Evolutionary conservation across 106 monocot species (phyloP), one percentile per base, ranked within the genome.

Genomic region (Allium fistulosum): DNA sequence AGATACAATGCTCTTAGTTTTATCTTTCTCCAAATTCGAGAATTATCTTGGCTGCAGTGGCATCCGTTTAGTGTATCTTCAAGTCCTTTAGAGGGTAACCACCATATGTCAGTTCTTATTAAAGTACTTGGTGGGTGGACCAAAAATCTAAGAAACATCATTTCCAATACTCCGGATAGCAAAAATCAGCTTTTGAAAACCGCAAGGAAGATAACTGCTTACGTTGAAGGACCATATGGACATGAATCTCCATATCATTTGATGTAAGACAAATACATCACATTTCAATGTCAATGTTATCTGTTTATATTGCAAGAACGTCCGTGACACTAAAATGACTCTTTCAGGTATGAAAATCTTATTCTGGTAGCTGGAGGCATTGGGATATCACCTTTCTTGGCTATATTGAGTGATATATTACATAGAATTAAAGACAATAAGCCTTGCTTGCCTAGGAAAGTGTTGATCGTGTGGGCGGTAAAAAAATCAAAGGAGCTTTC

Each of bases 61-160:
- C 94, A 95, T 74, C 94, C 94, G 8, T 95, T 95, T 28, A 95
- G 94, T 68, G 94, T 95, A 61, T 95, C 94, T 49, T 95, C 94
- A 2, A 95, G 91, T 72, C 94, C 94, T 62, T 75, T 91, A 79
- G 88, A 95, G 72, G 94, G 94, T 11, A 74, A 59, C 46, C 49
- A 79, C 65, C 90, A 91, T 55, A 49, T 95, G 4, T 74, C 90
- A n/a, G 49, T 95, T 75, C 88, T 95, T 26, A 82, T 95, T 53
- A 95, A 95, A 71, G 94, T 95, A 10, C 91, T 95, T 8, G 94
- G 94, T 7, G 70, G 74, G 48, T 95, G 94, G 94, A 95, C 94
- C 11, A 85, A 58, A 2, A 85, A 83, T 66, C 74, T 95, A 11
- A 78, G 81, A 49, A 67, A 73, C 60, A 69, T 80, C 26, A 75